These are phyloP conservation scores for Boletales sp. DNA, from an alignment of 768 basidiomycete species.

Conservation along the genomic window DNA sequence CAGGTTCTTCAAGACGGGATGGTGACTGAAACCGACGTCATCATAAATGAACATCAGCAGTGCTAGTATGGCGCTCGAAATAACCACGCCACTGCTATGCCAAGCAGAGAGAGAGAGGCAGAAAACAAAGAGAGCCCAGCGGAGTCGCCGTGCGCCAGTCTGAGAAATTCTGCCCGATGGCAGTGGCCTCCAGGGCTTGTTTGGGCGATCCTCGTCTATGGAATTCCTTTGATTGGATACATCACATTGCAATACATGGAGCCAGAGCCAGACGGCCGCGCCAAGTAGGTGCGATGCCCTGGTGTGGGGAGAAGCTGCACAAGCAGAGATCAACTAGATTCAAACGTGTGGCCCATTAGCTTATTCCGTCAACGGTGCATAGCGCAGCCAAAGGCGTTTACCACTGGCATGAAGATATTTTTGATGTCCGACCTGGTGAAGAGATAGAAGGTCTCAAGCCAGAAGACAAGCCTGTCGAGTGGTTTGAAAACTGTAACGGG, in stretches of 20 bases:
- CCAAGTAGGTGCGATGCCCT: slow-evolving; percentile 14
- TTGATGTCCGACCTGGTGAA: slow-evolving; percentile 36
- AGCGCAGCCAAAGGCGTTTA: slow-evolving; percentile 6
- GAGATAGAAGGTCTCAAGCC: slow-evolving; percentile 29
- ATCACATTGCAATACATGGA: slow-evolving; percentile 39
- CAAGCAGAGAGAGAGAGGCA: slow-evolving; percentile 30
- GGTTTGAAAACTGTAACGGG: background rate
- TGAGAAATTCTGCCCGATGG: slow-evolving; percentile 39
- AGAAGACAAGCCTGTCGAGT: slow-evolving; percentile 3
- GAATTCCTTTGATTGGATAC: slow-evolving; percentile 38
- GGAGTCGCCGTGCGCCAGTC: slow-evolving; percentile 30
- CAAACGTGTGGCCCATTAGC: too few relatives aligned
- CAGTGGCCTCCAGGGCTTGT: slow-evolving; percentile 41
- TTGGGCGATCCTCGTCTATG: slow-evolving; percentile 37
- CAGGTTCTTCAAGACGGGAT: background rate
- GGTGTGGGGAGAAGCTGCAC: slow-evolving; percentile 19
- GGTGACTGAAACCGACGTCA: slow-evolving; percentile 30
- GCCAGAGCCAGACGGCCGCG: slow-evolving; percentile 38
- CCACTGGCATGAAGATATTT: slow-evolving; percentile 33
- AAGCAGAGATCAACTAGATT: too few relatives aligned
- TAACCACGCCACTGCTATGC: slow-evolving; percentile 28
- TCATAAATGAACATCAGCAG: slow-evolving; percentile 28
- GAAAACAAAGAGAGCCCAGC: slow-evolving; percentile 31
- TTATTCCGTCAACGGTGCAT: too few relatives aligned
- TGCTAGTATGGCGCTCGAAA: slow-evolving; percentile 24